Base-by-base conservation (phyloP, 1,139 yeast species). In the Candida tropicalis region DNA sequence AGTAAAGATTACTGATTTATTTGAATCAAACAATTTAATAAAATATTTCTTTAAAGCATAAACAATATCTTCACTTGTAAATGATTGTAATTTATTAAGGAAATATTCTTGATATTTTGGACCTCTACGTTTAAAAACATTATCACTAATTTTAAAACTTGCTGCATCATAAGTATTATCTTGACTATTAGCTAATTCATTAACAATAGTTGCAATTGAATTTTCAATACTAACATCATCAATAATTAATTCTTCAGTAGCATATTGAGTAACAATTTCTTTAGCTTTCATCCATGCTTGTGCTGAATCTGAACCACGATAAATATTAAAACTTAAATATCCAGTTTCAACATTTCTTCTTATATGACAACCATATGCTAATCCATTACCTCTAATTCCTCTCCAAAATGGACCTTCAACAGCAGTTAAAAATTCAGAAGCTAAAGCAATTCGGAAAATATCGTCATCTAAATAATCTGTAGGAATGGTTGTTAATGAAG, bases 371-470 rank as follows among this genome's bases (percentile, higher is more conserved):
- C 97, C 97, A 62, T 95, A 95, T 0, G 98, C 98, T 42, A 89
- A 72, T 1, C 99, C 99, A 1, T 91, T 79, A 31, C 99, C 99
- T 65, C 99, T 80, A 32, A 95, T 87, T 40, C 95, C 96, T 58
- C 90, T 79, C 98, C 99, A 93, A 53, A 93, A 84, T 29, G 99
- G 98, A 1, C 99, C 99, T 63, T 95, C 99, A 18, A 89, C 89
- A 23, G 91, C 87, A 53, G 84, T 85, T 47, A 95, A 70, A 57
- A 84, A 87, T 46, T 87, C 91, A 9, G 86, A 75, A 6, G 93
- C 89, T 16, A 93, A 73, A 0, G 84, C 77, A 38, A 93, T 75
- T 22, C 84, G 83, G 42, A 87, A 82, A 32, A 83, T 70, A 55
- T 91, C 97, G 12, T 77, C 76, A 44, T 85, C 75, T 23, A 73